A percentile compares a stretch with the other conserved stretches of the same genome.
Conservation (phyloP, 1,139 yeast genomes). For the Protomyces pachydermus region DNA sequence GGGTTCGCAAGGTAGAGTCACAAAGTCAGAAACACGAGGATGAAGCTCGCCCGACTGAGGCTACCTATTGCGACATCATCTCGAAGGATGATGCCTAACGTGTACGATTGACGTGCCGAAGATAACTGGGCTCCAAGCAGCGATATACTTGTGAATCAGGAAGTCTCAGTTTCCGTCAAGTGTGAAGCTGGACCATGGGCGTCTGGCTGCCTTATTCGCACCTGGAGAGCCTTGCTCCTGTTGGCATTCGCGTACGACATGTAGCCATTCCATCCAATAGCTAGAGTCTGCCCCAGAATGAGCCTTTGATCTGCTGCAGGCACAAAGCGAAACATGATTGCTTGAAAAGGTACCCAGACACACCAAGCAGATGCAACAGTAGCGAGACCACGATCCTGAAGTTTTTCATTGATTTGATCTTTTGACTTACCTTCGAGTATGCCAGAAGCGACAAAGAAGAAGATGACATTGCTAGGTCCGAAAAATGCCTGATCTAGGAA, state of each 20-base stretch:
- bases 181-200: too few species aligned
- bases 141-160: too few species aligned
- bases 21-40: too few species aligned
- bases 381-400: constrained; percentile 6
- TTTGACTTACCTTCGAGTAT: constrained; percentile 11
- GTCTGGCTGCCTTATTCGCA: not conserved
- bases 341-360: constrained; percentile 4
- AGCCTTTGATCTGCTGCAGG: not conserved
- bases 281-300: not conserved
- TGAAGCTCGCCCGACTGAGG: too few species aligned
- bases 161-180: too few species aligned
- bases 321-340: not conserved
- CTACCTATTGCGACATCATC: too few species aligned
- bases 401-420: constrained; percentile 13
- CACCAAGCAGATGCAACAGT: constrained; percentile 19
- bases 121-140: too few species aligned
- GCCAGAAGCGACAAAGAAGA: constrained; percentile 20
- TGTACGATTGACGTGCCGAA: too few species aligned
- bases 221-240: not conserved
- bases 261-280: not conserved
- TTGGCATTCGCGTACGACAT: not conserved
- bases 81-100: too few species aligned
- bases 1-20: too few species aligned
- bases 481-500: constrained; percentile 16
- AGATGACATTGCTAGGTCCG: constrained; percentile 19